A percentile compares a stretch with the other conserved stretches of the same genome.
Conservation (phyloP, 805 yeast genomes). For the Sugiyamaella smithiae region DNA sequence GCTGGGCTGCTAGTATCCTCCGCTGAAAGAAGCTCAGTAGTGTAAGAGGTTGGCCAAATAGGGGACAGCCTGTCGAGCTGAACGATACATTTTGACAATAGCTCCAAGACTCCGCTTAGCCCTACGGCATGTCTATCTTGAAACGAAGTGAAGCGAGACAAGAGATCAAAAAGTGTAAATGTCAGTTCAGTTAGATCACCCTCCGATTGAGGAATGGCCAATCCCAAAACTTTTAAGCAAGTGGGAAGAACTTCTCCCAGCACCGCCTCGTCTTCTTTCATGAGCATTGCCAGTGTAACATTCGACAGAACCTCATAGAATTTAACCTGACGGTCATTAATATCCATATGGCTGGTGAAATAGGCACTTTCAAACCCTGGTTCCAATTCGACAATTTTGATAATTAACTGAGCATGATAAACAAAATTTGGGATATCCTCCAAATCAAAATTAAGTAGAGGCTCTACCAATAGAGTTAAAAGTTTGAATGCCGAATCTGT, state of each 20-base stretch:
- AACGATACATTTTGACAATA: conserved; percentile 8
- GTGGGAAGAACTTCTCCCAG: conserved; percentile 1
- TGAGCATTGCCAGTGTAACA: background rate
- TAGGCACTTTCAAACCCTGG: conserved; percentile 46
- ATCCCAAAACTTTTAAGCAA: conserved; percentile 4
- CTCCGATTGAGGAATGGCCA: background rate
- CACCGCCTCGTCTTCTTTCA: background rate
- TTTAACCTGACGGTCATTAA: background rate
- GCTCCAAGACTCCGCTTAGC: conserved; percentile 3
- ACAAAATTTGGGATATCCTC: conserved; percentile 65
- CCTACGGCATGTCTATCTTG: background rate
- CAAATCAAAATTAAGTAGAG: conserved; percentile 46
- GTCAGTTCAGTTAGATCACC: background rate
- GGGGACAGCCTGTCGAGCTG: conserved; percentile 4
- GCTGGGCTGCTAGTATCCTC: background rate
- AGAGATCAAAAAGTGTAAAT: background rate
- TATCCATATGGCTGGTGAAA: conserved; percentile 1
- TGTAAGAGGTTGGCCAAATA: conserved; percentile 4
- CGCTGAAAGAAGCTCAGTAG: conserved; percentile 50
- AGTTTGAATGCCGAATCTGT: conserved; percentile 59
- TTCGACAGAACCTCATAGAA: background rate
- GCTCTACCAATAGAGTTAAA: conserved; percentile 56
- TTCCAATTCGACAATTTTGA: conserved; percentile 46
- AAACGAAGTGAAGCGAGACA: background rate
- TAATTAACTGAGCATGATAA: conserved; percentile 56